Percentiles rank a stretch among this genome's conserved stretches.
phyloP scores from a whole-genome alignment of 2,329 filamentous ascomycete species.

The Diplodia sapinea region DNA sequence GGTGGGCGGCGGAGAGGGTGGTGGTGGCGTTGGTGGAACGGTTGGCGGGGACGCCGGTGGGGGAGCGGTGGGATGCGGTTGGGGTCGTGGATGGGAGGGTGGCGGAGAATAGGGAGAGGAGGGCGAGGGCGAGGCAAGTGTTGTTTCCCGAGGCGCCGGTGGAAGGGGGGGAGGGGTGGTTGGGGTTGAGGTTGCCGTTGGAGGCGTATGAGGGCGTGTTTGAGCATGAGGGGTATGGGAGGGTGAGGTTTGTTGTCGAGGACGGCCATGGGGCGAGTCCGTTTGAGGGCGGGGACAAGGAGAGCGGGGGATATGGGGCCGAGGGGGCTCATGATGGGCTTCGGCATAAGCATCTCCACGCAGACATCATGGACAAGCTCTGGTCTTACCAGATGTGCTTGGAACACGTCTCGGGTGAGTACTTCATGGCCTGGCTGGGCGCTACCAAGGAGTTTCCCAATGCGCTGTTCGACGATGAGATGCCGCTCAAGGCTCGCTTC shows the following conservation, averaged over 20 bases:
- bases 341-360: not conserved
- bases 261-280: not conserved
- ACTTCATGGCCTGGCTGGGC: conserved; percentile 19
- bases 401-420: conserved; percentile 24
- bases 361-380: not conserved
- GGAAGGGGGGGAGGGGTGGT: not conserved
- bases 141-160: conserved; percentile 16
- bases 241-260: not conserved
- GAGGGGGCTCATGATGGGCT: not conserved
- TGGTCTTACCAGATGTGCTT: conserved; percentile 7
- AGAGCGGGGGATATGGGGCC: not conserved
- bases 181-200: not conserved
- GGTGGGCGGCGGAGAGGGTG: not conserved
- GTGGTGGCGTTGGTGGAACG: conserved; percentile 1
- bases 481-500: conserved; percentile 18
- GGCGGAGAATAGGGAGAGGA: not conserved
- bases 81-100: not conserved
- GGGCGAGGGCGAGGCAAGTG: not conserved
- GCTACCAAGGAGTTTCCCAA: not conserved
- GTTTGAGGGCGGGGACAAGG: not conserved
- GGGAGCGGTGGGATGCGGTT: conserved; percentile 5
- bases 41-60: not conserved
- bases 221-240: conserved; percentile 10
- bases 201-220: conserved; percentile 8
- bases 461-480: not conserved